Conservation (phyloP, 2,329 filamentous ascomycete species). For the Botrytis galanthina region DNA sequence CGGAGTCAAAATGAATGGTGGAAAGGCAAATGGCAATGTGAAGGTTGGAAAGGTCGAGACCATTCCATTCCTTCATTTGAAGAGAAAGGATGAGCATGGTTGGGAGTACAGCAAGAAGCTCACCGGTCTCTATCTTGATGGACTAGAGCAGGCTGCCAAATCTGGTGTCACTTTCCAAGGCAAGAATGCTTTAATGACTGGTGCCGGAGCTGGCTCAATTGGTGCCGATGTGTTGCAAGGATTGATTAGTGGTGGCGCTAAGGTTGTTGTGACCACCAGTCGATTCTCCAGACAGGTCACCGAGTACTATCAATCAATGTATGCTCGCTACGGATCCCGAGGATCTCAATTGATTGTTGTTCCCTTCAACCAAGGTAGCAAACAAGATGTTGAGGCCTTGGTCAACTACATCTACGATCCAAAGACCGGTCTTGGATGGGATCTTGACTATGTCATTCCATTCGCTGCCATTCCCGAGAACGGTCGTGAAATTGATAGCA, state of each 20-base stretch:
- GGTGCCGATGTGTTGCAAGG: conserved; percentile 96
- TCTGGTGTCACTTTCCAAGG: conserved; percentile 86
- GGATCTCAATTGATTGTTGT: conserved; percentile 97
- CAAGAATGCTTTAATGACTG: conserved; percentile 97
- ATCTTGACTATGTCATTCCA: conserved; percentile 91
- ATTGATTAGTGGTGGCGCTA: conserved; percentile 92
- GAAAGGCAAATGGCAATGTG: conserved; percentile 48
- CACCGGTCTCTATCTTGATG: conserved; percentile 88
- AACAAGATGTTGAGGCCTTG: conserved; percentile 93
- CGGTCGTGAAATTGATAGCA: conserved; percentile 91
- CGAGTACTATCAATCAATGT: conserved; percentile 99
- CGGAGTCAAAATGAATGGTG: conserved; percentile 38
- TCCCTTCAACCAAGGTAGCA: conserved; percentile 98
- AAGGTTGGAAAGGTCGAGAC: conserved; percentile 92
- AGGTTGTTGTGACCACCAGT: conserved; percentile 94
- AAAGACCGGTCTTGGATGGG: conserved; percentile 97
- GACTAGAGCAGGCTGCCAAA: conserved; percentile 83
- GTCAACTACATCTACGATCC: conserved; percentile 95
- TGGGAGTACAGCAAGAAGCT: conserved; percentile 99
- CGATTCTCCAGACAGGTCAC: conserved; percentile 96
- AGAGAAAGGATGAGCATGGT: conserved; percentile 87
- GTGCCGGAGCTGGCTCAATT: conserved; percentile 95
- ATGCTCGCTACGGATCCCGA: conserved; percentile 86
- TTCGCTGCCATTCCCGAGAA: conserved; percentile 98
- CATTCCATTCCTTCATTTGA: conserved; percentile 94